A percentile compares a stretch with the other conserved stretches of the same genome.
phyloP scores from a whole-genome alignment of 306 rosid species.

The Cercis canadensis region DNA sequence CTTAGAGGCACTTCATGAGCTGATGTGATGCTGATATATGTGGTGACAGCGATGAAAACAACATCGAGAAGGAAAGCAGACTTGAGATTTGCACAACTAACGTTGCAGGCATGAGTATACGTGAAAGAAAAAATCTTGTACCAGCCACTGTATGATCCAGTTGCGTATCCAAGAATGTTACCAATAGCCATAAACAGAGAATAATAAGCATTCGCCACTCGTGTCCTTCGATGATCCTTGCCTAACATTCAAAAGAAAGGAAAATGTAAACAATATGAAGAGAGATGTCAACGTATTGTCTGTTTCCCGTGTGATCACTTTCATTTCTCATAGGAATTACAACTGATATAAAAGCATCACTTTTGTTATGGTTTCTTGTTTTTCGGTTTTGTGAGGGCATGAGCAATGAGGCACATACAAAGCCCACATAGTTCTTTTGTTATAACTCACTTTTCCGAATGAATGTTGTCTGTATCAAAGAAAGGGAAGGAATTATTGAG shows the following conservation, averaged over 20 bases:
- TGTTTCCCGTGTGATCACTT: slow-evolving; percentile 3
- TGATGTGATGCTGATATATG: slow-evolving; percentile 67
- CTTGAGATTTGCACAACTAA: slow-evolving; percentile 95
- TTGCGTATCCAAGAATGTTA: slow-evolving; percentile 85
- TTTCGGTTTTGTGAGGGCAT: background rate
- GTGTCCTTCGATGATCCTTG: slow-evolving; percentile 88
- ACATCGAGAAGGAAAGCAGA: slow-evolving; percentile 82
- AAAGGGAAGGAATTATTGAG: background rate
- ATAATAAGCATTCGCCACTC: slow-evolving; percentile 94
- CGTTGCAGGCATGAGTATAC: slow-evolving; percentile 65
- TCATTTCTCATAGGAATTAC: slow-evolving; percentile 15
- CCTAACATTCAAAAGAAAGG: slow-evolving; percentile 54
- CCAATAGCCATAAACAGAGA: slow-evolving; percentile 96
- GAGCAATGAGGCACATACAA: too few relatives aligned
- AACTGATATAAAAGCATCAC: background rate
- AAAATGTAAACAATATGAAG: slow-evolving; percentile 24
- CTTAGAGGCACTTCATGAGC: slow-evolving; percentile 76
- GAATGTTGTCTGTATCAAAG: too few relatives aligned
- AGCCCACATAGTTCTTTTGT: too few relatives aligned
- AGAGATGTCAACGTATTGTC: slow-evolving; percentile 31
- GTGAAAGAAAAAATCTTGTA: slow-evolving; percentile 78
- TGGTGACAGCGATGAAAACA: slow-evolving; percentile 67
- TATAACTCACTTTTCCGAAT: too few relatives aligned
- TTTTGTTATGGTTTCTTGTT: background rate
- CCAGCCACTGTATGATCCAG: slow-evolving; percentile 93